Conservation (phyloP, 2,329 filamentous ascomycete species). For the Arthroderma uncinatum region DNA sequence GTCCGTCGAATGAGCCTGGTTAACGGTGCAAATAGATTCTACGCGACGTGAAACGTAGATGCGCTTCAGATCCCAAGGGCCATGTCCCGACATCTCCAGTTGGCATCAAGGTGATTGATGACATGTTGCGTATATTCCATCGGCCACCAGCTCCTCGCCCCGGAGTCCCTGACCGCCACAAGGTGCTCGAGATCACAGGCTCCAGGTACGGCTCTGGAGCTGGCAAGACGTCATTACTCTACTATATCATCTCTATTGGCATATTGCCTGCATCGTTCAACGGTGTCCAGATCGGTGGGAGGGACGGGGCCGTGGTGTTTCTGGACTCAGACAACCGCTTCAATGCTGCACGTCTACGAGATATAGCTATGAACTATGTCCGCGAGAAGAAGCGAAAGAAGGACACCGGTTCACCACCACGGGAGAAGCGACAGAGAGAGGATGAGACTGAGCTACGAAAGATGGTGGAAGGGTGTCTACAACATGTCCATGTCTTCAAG, state of each 20-base stretch:
- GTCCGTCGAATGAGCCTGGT: too few relatives aligned
- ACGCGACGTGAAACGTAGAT: background rate
- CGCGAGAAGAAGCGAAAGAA: background rate
- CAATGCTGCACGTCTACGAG: conserved; percentile 37
- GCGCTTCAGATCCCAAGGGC: background rate
- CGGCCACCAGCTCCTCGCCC: background rate
- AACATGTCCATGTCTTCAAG: conserved; percentile 49
- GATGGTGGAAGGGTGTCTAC: conserved; percentile 32
- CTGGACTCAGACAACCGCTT: conserved; percentile 48
- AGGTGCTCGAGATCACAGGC: conserved; percentile 46
- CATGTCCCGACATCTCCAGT: background rate
- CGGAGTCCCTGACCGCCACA: conserved; percentile 15
- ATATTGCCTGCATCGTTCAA: conserved; percentile 37
- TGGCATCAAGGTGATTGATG: conserved; percentile 8
- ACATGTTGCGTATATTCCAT: conserved; percentile 3
- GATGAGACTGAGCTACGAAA: conserved; percentile 7
- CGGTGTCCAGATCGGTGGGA: conserved; percentile 32
- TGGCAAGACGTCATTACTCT: conserved; percentile 50
- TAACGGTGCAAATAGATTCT: background rate
- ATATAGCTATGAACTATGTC: conserved; percentile 23
- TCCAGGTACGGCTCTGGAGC: conserved; percentile 33
- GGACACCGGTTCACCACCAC: background rate
- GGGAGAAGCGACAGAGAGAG: conserved; percentile 4
- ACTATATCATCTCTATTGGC: conserved; percentile 43
- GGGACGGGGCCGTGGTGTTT: conserved; percentile 41